Conservation (phyloP, 129 eudicot species). For the Helianthus tuberosus region DNA sequence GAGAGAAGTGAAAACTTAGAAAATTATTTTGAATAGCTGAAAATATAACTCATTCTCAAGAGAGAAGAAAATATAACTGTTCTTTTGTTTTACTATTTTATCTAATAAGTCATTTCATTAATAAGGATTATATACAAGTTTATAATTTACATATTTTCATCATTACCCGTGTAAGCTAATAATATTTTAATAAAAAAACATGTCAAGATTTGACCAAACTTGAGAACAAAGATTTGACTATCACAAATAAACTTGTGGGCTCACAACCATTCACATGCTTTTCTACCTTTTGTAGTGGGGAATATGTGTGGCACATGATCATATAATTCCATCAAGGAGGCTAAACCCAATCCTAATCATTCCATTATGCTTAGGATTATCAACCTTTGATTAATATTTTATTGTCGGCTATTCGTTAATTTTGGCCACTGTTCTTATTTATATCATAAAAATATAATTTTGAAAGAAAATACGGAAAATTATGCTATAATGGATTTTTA, state of each 20-base stretch:
- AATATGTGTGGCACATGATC: conserved; percentile 43
- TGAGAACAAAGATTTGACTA: conserved; percentile 36
- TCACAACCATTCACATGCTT: conserved; percentile 41
- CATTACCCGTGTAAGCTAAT: too few relatives aligned
- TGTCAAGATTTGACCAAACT: conserved; percentile 33
- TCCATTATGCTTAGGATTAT: conserved; percentile 25
- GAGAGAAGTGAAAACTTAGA: too few relatives aligned
- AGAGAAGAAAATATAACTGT: too few relatives aligned
- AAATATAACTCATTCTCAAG: too few relatives aligned
- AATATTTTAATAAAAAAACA: neutral
- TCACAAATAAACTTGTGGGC: conserved; percentile 32
- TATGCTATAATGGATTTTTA: neutral
- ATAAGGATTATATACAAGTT: too few relatives aligned
- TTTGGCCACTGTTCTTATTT: neutral
- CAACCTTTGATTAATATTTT: conserved; percentile 8
- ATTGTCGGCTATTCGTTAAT: neutral
- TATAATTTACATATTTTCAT: too few relatives aligned
- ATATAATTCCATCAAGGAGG: conserved; percentile 37
- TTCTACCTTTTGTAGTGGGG: conserved; percentile 41
- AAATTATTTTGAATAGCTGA: too few relatives aligned
- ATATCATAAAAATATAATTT: neutral
- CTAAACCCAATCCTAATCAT: conserved; percentile 39
- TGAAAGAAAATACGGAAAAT: neutral
- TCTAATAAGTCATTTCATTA: too few relatives aligned
- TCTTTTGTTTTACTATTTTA: too few relatives aligned